Evolutionary conservation across 768 basidiomycete genomes (phyloP).

Genomic region (Trametes villosa): DNA sequence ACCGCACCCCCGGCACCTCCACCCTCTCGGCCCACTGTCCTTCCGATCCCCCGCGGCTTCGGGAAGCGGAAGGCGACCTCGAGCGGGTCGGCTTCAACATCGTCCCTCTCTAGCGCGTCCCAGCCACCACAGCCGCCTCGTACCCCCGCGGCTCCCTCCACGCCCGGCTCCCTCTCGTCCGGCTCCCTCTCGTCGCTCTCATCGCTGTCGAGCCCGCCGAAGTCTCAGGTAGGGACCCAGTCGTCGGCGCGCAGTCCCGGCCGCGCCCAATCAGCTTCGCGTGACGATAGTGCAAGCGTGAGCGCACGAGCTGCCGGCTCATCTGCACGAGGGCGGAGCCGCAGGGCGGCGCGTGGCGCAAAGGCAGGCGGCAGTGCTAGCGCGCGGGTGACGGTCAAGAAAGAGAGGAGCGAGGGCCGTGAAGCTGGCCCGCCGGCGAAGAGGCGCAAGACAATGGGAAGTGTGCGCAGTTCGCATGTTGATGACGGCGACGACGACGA

Average conservation of each 20-base stretch:
- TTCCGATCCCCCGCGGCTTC: neutral
- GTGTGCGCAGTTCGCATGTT: neutral
- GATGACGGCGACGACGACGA: neutral
- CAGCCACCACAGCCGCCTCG: neutral
- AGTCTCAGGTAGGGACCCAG: neutral
- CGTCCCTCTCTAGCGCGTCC: conserved; percentile 3
- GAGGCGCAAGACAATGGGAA: conserved; percentile 20
- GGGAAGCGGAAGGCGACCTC: neutral
- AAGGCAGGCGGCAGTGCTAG: neutral
- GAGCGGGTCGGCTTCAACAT: too few species aligned
- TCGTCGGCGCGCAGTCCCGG: neutral
- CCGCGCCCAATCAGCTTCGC: neutral
- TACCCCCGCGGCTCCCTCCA: neutral
- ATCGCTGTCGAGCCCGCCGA: neutral
- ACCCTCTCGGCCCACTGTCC: neutral
- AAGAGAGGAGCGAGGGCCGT: neutral
- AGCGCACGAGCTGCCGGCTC: too few species aligned
- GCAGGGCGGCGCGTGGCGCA: neutral
- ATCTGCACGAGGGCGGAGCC: too few species aligned
- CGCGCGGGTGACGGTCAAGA: conserved; percentile 3
- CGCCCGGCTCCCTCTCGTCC: neutral
- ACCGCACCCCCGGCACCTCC: too few species aligned
- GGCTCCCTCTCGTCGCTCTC: conserved; percentile 11
- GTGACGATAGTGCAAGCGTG: too few species aligned
- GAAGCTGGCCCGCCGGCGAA: conserved; percentile 6